These are phyloP conservation scores for Aspergillus luchuensis DNA, from an alignment of 2,329 filamentous ascomycete genomes.

Conservation along the genomic window DNA sequence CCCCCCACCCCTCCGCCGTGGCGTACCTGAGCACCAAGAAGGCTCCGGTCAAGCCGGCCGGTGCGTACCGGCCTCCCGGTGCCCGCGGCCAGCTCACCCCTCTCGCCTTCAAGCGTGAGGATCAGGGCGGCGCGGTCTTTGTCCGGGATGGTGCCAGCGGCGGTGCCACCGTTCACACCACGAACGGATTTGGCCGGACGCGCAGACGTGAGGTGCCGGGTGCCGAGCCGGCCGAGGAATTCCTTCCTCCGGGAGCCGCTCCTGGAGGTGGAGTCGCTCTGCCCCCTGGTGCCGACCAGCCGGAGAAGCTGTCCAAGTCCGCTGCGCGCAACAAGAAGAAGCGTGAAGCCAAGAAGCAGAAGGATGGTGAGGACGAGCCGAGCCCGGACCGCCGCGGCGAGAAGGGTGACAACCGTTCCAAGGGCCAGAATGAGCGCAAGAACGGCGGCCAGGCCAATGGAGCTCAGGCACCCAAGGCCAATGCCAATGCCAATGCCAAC, in stretches of 20 bases:
- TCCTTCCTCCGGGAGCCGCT: slow-evolving; percentile 67
- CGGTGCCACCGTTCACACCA: slow-evolving; percentile 37
- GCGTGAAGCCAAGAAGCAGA: slow-evolving; percentile 89
- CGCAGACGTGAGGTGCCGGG: slow-evolving; percentile 81
- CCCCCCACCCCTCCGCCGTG: slow-evolving; percentile 78
- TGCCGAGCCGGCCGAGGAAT: slow-evolving; percentile 70
- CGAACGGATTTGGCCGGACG: slow-evolving; percentile 78
- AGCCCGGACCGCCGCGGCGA: slow-evolving; percentile 67
- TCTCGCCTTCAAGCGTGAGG: slow-evolving; percentile 94
- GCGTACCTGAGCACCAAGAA: slow-evolving; percentile 83
- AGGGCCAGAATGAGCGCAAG: slow-evolving; percentile 43
- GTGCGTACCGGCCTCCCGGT: slow-evolving; percentile 92
- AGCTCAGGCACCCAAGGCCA: slow-evolving; percentile 24
- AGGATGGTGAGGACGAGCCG: slow-evolving; percentile 69
- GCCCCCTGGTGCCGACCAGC: slow-evolving; percentile 63
- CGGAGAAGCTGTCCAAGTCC: slow-evolving; percentile 74
- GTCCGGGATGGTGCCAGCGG: slow-evolving; percentile 74
- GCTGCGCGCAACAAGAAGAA: slow-evolving; percentile 99
- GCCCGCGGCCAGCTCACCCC: slow-evolving; percentile 87
- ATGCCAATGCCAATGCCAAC: slow-evolving; percentile 32
- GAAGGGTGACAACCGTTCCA: slow-evolving; percentile 55
- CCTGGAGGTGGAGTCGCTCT: slow-evolving; percentile 68
- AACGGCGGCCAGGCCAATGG: slow-evolving; percentile 28
- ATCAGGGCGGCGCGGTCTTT: slow-evolving; percentile 90
- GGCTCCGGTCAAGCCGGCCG: slow-evolving; percentile 94